Evolutionary conservation across 2,329 filamentous ascomycete species (phyloP).

Genomic region (Aspergillus neotritici): DNA sequence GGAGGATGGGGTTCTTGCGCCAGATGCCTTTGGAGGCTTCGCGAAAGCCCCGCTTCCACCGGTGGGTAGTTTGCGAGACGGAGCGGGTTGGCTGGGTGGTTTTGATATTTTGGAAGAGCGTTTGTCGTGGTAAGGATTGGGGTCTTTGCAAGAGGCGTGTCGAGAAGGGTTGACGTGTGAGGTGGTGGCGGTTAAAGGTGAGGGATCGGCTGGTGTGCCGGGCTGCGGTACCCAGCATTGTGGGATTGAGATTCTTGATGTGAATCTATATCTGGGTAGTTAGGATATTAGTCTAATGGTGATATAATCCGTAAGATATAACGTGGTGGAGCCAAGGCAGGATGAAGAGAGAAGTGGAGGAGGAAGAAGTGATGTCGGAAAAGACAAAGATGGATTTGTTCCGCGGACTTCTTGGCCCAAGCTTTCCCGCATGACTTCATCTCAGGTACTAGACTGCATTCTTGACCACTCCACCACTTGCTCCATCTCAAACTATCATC

Average conservation of each 20-base stretch:
- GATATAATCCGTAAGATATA: no score
- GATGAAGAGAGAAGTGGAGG: neutral
- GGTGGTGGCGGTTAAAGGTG: slow-evolving; percentile 11
- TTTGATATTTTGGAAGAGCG: slow-evolving; percentile 1
- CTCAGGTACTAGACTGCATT: neutral
- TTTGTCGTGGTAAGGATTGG: slow-evolving; percentile 3
- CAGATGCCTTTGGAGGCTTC: slow-evolving; percentile 36
- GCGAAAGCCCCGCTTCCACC: slow-evolving; percentile 29
- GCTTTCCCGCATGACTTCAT: slow-evolving; percentile 28
- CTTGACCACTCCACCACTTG: neutral
- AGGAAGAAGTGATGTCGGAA: slow-evolving; percentile 1
- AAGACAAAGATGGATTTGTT: slow-evolving; percentile 13
- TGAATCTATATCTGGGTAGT: neutral
- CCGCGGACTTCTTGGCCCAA: slow-evolving; percentile 16
- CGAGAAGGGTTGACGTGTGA: slow-evolving; percentile 12
- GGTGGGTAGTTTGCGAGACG: slow-evolving; percentile 22
- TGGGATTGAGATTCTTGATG: neutral
- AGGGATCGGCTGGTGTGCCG: slow-evolving; percentile 24
- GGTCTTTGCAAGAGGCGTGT: slow-evolving; percentile 9
- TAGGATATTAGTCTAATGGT: neutral
- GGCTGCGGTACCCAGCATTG: slow-evolving; percentile 25
- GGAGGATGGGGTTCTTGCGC: slow-evolving; percentile 40
- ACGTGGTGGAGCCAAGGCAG: no score
- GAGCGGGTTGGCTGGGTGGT: slow-evolving; percentile 13
- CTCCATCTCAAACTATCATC: no score